Evolutionary conservation across 768 basidiomycete genomes (phyloP), one percentile per base, ranked within the genome.

Genomic region (Suillus subluteus): DNA sequence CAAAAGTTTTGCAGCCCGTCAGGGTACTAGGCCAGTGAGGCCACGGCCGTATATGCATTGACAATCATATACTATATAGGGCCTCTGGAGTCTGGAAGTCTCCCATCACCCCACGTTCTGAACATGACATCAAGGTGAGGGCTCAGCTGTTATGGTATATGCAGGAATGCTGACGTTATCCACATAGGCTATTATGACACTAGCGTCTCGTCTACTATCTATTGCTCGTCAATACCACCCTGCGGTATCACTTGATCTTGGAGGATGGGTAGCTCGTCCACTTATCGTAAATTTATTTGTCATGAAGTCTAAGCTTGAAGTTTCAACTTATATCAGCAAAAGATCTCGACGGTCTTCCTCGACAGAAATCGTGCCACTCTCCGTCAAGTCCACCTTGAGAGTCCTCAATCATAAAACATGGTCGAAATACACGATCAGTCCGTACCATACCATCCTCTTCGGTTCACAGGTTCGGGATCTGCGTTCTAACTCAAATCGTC

Each of bases 371-470:
- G n/a, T 37, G 35, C 37, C 37, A n/a, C 15, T 38, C 2, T 58
- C 6, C 56, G 37, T 35, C 6, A 52, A 30, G 15, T 52, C 7
- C 6, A 38, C 56, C 18, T 35, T 5, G 21, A n/a, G 7, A 37
- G 21, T 37, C 35, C 6, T 38, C 58, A 23, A 38, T 38, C 37
- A 40, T 16, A 26, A 35, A 52, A 30, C 59, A 93, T 94, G 91
- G 83, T 90, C 15, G 94, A 95, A 77, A 98, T 98, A 72, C 95
- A 97, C 79, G 91, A 94, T 78, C 89, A 95, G 70, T 98, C 97
- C 76, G 96, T 26, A 26, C 26, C 26, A 98, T 74, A 96, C 96
- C 32, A 89, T 99, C 70, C 88, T 98, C 79, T 99, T 99, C 79
- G 97, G 97, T 63, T 98, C 96, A 12, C 96, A 95, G 86, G 96